Evolutionary conservation across 306 rosid genomes (phyloP), one percentile per base, ranked within the genome.

Genomic region (Glycine tomentella): DNA sequence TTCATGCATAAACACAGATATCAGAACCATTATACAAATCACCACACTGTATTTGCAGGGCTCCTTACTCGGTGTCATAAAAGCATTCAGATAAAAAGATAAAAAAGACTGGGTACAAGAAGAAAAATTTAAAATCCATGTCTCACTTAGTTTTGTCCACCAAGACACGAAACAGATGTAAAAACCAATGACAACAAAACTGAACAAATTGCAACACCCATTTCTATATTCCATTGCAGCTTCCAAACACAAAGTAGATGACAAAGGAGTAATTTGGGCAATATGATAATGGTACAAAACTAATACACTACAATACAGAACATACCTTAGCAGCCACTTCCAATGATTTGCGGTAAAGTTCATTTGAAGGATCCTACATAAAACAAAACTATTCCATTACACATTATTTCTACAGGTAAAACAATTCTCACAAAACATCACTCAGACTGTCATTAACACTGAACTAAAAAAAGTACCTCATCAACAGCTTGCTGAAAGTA

Each of bases 261-360:
- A 56, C 7, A 74, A 36, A 13, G 40, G 56, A 6, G 16, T 5
- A 59, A 63, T 15, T 14, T 9, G 17, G 38, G 13, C 70, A 49
- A 40, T 31, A 15, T 13, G 49, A 63, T 25, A 73, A 62, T 14
- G 25, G 40, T 48, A 50, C 20, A 42, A 33, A 67, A 78, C 25
- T 56, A 53, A 16, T 73, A 48, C 15, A 57, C 89, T 88, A 73
- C 51, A 56, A 90, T 88, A 73, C 51, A 56, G 8, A 56, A 59
- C 65, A 80, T 87, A 94, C 97, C 98, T 95, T 91, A 34, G 89
- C 84, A 80, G 97, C 69, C n/a, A 95, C 92, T 84, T 95, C 97
- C 83, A 91, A 82, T 13, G 97, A 92, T 84, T 95, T 91, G 34
- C 11, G 83, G 86, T 95, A 95, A 8, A 83, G 78, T 2, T 88